Conservation (phyloP, 176 grass and related monocot genomes). For the barley (Hordeum vulgare) region DNA sequence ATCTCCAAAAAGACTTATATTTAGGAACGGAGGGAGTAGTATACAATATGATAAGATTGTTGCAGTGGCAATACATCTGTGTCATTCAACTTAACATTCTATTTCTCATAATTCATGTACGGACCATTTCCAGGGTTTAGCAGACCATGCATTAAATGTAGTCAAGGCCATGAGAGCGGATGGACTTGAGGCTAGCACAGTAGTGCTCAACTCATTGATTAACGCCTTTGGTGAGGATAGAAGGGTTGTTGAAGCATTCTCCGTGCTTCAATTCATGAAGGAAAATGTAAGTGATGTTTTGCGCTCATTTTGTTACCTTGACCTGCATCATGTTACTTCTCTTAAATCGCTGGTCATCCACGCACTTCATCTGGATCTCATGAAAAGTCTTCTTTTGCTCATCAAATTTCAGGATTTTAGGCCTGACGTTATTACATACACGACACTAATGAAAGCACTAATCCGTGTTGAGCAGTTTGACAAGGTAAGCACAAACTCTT, state of each 20-base stretch:
- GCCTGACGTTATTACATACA: conserved; percentile 98
- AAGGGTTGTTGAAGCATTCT: conserved; percentile 92
- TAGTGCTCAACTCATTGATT: conserved; percentile 89
- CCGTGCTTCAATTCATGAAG: conserved; percentile 88
- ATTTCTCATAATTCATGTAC: conserved; percentile 9
- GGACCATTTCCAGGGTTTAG: conserved; percentile 62
- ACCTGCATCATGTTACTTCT: conserved; percentile 1
- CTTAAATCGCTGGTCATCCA: neutral
- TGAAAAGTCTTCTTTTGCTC: neutral
- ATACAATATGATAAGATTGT: neutral
- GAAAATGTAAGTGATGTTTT: conserved; percentile 68
- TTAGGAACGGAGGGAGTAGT: too few species aligned
- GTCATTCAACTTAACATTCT: neutral
- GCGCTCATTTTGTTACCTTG: neutral
- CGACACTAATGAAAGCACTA: conserved; percentile 95
- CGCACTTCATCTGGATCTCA: neutral
- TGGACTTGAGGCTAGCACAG: conserved; percentile 69
- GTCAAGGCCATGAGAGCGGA: conserved; percentile 93
- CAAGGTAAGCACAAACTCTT: conserved; percentile 45
- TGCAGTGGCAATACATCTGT: neutral
- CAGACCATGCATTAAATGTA: conserved; percentile 87
- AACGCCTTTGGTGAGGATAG: conserved; percentile 95
- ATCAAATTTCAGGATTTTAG: conserved; percentile 56
- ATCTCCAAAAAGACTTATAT: too few species aligned
- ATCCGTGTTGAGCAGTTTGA: conserved; percentile 96